Evolutionary conservation across 257 asterid genomes (phyloP).

Genomic region (Dorcoceras hygrometricum): DNA sequence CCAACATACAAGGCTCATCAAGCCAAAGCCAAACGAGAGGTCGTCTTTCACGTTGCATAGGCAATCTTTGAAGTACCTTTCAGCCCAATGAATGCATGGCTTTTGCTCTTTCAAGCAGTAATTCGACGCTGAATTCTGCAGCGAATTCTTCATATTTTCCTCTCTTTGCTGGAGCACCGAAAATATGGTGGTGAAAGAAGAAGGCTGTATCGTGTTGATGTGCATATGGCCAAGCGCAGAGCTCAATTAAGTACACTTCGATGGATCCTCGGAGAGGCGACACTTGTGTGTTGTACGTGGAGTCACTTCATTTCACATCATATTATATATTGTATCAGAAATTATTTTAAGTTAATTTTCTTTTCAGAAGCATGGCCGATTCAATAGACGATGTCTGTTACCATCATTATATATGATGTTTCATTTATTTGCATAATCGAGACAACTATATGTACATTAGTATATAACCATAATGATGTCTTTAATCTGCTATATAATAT

Average conservation of each 20-base stretch:
- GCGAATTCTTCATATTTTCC: conserved; percentile 35
- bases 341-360: too few relatives aligned
- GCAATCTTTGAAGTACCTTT: conserved; percentile 70
- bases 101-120: conserved; percentile 54
- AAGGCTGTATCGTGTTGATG: not conserved
- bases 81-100: conserved; percentile 63
- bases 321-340: too few relatives aligned
- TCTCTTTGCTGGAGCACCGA: not conserved
- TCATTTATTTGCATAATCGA: too few relatives aligned
- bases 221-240: not conserved
- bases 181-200: not conserved
- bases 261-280: not conserved
- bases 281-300: not conserved
- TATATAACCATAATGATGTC: too few relatives aligned
- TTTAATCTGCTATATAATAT: too few relatives aligned
- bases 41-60: conserved; percentile 63
- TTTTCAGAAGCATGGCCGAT: too few relatives aligned
- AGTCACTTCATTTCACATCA: not conserved
- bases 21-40: conserved; percentile 71
- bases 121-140: conserved; percentile 29
- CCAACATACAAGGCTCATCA: conserved; percentile 70
- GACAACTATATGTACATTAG: too few relatives aligned
- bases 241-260: not conserved
- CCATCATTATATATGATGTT: too few relatives aligned
- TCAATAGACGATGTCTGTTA: too few relatives aligned